phyloP scores from a whole-genome alignment of 306 rosid genomes.

The Casuarina equisetifolia region DNA sequence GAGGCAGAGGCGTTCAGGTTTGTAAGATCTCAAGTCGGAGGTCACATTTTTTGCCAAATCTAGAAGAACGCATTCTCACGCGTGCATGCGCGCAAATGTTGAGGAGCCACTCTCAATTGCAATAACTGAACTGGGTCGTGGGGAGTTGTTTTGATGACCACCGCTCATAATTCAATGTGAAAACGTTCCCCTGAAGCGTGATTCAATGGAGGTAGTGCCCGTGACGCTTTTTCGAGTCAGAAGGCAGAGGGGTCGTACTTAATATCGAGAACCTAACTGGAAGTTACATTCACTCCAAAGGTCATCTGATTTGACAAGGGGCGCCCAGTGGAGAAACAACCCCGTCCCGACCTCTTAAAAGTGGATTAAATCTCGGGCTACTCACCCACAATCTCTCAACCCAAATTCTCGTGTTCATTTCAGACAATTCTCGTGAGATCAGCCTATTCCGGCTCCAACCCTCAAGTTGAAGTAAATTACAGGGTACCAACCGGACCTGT shows the following conservation, averaged over 20 bases:
- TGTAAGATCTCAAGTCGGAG: too few species aligned
- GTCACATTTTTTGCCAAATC: too few species aligned
- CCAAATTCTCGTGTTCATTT: constrained; percentile 35
- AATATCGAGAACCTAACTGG: constrained; percentile 12
- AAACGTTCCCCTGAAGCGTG: background rate
- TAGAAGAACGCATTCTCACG: too few species aligned
- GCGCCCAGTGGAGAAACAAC: background rate
- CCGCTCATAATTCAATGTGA: background rate
- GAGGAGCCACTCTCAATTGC: too few species aligned
- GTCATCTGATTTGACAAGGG: constrained; percentile 16
- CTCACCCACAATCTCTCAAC: background rate
- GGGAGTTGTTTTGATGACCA: too few species aligned
- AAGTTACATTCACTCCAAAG: constrained; percentile 27
- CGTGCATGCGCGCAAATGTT: too few species aligned
- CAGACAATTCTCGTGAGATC: constrained; percentile 32
- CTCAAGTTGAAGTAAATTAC: background rate
- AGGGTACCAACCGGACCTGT: constrained; percentile 5
- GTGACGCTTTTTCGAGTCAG: background rate
- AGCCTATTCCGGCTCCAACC: constrained; percentile 6
- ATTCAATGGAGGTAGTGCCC: background rate
- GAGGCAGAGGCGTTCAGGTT: too few species aligned
- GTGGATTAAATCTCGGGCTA: constrained; percentile 9
- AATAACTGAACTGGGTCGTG: too few species aligned
- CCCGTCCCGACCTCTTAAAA: constrained; percentile 2
- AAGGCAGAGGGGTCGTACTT: constrained; percentile 21